Conservation (phyloP, 306 rosid genomes). For the Alnus rubra region DNA sequence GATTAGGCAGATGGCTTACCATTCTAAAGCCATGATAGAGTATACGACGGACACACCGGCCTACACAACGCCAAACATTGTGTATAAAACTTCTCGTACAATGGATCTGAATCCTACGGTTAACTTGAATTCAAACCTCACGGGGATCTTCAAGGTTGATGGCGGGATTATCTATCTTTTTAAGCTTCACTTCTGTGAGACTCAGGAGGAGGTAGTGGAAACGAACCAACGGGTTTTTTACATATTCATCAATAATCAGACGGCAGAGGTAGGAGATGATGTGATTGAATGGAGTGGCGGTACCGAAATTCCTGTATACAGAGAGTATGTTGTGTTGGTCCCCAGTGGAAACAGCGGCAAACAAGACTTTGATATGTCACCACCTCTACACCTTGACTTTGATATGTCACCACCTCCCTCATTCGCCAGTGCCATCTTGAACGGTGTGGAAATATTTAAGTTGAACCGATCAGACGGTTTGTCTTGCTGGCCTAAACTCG, state of each 20-base stretch:
- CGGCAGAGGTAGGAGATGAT: background rate
- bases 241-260: background rate
- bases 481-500: conserved; percentile 15
- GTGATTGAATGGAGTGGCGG: background rate
- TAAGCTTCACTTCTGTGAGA: conserved; percentile 31
- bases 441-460: conserved; percentile 31
- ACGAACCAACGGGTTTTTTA: background rate
- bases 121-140: conserved; percentile 15
- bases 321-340: background rate
- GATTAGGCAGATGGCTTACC: rapidly evolving
- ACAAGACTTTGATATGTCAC: background rate
- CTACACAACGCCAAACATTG: conserved; percentile 10
- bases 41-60: background rate
- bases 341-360: background rate
- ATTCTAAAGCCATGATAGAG: background rate
- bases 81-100: background rate
- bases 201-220: rapidly evolving
- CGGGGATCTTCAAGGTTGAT: conserved; percentile 23
- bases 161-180: conserved; percentile 7
- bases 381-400: too few species aligned
- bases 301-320: background rate
- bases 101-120: background rate
- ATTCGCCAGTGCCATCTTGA: background rate
- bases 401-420: background rate
- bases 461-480: background rate